Evolutionary conservation across 2,329 filamentous ascomycete species (phyloP).

Genomic region (Cercospora sp.): DNA sequence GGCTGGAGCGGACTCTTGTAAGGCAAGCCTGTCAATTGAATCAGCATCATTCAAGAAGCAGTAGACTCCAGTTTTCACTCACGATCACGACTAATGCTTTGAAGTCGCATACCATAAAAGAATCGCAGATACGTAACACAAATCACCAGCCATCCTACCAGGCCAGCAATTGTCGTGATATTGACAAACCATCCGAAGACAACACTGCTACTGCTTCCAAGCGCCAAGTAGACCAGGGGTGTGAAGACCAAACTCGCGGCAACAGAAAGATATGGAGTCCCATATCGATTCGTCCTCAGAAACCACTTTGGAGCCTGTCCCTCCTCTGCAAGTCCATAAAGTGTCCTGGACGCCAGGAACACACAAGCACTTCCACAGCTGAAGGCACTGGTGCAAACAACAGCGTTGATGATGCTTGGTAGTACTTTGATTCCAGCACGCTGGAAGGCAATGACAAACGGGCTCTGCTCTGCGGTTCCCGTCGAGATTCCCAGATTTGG

Average conservation of each 20-base stretch:
- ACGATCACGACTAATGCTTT: constrained; percentile 20
- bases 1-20: constrained; percentile 51
- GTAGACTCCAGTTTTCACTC: neutral
- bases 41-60: neutral
- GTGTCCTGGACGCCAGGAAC: constrained; percentile 56
- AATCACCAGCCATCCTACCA: constrained; percentile 26
- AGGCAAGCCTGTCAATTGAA: constrained; percentile 14
- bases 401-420: constrained; percentile 68
- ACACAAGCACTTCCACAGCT: constrained; percentile 54
- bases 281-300: constrained; percentile 37
- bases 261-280: constrained; percentile 20
- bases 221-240: constrained; percentile 22
- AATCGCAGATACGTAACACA: constrained; percentile 24
- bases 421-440: constrained; percentile 61
- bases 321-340: constrained; percentile 52
- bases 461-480: constrained; percentile 50
- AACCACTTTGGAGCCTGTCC: constrained; percentile 54
- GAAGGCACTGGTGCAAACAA: constrained; percentile 53
- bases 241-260: constrained; percentile 20
- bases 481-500: constrained; percentile 34
- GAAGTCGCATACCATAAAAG: constrained; percentile 17
- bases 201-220: constrained; percentile 21
- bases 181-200: constrained; percentile 27
- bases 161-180: constrained; percentile 22
- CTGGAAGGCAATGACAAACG: constrained; percentile 65